Conservation (phyloP, 805 yeast species). For the Lachancea waltii region DNA sequence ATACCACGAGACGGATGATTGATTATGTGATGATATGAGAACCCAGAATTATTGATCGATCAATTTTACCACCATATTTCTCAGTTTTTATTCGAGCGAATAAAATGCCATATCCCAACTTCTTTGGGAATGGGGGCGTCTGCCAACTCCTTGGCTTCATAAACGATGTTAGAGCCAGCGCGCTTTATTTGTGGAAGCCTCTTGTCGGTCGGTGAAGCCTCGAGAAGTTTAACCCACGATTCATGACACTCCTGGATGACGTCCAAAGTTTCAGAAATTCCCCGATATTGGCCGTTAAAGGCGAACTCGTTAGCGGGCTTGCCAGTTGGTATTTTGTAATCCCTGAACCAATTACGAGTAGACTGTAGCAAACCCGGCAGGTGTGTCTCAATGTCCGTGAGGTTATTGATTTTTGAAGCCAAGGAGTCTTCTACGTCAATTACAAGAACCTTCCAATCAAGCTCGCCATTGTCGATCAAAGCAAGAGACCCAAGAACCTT, state of each 20-base stretch:
- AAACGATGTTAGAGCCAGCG: constrained; percentile 45
- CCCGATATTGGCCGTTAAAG: constrained; percentile 60
- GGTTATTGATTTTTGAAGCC: constrained; percentile 51
- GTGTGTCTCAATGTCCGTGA: constrained; percentile 58
- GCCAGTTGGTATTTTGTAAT: constrained; percentile 78
- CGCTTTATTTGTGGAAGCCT: constrained; percentile 37
- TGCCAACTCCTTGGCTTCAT: constrained; percentile 19
- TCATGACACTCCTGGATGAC: constrained; percentile 57
- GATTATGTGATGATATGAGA: too few relatives aligned
- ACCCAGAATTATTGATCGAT: neutral
- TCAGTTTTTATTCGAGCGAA: constrained; percentile 3
- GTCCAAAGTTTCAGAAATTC: constrained; percentile 50
- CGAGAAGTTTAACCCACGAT: constrained; percentile 59
- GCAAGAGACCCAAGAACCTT: constrained; percentile 74
- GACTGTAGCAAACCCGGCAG: constrained; percentile 68
- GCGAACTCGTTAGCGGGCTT: constrained; percentile 72
- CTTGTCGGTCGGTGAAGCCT: constrained; percentile 8
- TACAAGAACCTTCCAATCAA: constrained; percentile 88
- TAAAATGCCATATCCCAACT: constrained; percentile 33
- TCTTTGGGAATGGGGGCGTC: constrained; percentile 38
- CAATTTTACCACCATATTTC: neutral
- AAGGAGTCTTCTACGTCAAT: constrained; percentile 63
- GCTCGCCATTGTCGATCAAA: constrained; percentile 85
- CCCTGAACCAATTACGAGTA: constrained; percentile 73
- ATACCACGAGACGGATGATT: too few relatives aligned